These are phyloP conservation scores for Epichloe elymi DNA, from an alignment of 2,329 filamentous ascomycete species.

Conservation along the genomic window DNA sequence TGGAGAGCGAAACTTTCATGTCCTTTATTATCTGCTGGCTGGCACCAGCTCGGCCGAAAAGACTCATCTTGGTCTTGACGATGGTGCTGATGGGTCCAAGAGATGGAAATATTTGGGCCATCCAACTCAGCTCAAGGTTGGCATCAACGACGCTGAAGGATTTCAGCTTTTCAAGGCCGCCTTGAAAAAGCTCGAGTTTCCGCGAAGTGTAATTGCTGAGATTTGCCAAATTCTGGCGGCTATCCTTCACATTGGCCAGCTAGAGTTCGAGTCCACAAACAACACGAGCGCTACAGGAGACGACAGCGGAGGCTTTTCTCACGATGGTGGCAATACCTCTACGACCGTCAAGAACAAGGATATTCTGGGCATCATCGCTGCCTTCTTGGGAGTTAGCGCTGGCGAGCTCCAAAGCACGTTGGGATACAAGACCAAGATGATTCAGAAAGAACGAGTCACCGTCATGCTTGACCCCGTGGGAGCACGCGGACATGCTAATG, in stretches of 20 bases:
- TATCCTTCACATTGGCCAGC: slow-evolving; percentile 93
- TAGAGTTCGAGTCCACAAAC: slow-evolving; percentile 78
- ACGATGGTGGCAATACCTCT: slow-evolving; percentile 76
- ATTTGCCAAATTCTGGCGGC: slow-evolving; percentile 89
- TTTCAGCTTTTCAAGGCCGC: slow-evolving; percentile 98
- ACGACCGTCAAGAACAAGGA: slow-evolving; percentile 93
- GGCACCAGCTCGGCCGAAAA: slow-evolving; percentile 88
- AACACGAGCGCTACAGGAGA: slow-evolving; percentile 69
- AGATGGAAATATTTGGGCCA: slow-evolving; percentile 95
- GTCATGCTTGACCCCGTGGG: slow-evolving; percentile 93
- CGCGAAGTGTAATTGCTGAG: slow-evolving; percentile 84
- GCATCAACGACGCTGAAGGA: slow-evolving; percentile 88
- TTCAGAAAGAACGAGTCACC: slow-evolving; percentile 92
- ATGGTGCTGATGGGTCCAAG: slow-evolving; percentile 42
- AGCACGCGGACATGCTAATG: slow-evolving; percentile 82
- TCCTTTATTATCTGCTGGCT: slow-evolving; percentile 87
- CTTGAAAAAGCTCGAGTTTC: slow-evolving; percentile 85
- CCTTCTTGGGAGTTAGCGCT: slow-evolving; percentile 80
- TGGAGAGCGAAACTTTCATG: slow-evolving; percentile 91
- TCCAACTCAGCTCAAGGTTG: slow-evolving; percentile 90
- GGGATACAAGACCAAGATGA: slow-evolving; percentile 92
- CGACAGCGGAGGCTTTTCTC: slow-evolving; percentile 91
- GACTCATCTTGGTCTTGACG: slow-evolving; percentile 58
- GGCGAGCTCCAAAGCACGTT: slow-evolving; percentile 76
- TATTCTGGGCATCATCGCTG: slow-evolving; percentile 69